Percentiles rank a stretch among this genome's conserved stretches.
phyloP scores from a whole-genome alignment of 176 grass and related monocot genomes.

The Dactylis glomerata region DNA sequence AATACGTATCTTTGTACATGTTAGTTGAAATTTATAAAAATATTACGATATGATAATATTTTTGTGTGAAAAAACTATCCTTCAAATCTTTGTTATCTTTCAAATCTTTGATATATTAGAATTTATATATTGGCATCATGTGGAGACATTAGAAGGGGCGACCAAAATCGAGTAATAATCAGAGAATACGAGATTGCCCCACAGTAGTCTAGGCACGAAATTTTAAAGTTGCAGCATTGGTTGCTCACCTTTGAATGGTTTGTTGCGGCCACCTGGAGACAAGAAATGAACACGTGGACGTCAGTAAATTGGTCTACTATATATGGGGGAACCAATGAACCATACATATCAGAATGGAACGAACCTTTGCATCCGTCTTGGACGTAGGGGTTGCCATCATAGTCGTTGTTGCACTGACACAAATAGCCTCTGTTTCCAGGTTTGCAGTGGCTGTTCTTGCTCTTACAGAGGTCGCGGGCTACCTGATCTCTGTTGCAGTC shows the following conservation, averaged over 20 bases:
- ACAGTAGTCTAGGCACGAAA: not conserved
- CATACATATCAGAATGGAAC: not conserved
- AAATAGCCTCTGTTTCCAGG: not conserved
- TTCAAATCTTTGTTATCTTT: too few relatives aligned
- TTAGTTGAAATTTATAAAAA: not conserved
- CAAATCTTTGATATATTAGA: too few relatives aligned
- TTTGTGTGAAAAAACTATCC: not conserved
- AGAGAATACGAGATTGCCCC: not conserved
- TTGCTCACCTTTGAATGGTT: not conserved
- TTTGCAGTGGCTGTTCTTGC: not conserved
- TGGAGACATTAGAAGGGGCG: not conserved
- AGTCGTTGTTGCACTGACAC: not conserved
- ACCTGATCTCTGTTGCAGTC: not conserved
- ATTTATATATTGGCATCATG: too few relatives aligned
- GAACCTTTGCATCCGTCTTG: not conserved
- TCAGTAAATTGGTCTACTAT: not conserved
- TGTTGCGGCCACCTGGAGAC: not conserved
- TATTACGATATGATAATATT: not conserved
- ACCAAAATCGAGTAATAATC: not conserved
- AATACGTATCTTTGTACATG: not conserved
- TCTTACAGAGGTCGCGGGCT: not conserved
- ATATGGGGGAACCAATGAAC: not conserved
- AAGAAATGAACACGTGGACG: not conserved
- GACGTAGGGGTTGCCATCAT: not conserved
- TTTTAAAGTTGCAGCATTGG: not conserved